phyloP scores from a whole-genome alignment of 352 stramenopile genomes.

The Phytophthora sp. region DNA sequence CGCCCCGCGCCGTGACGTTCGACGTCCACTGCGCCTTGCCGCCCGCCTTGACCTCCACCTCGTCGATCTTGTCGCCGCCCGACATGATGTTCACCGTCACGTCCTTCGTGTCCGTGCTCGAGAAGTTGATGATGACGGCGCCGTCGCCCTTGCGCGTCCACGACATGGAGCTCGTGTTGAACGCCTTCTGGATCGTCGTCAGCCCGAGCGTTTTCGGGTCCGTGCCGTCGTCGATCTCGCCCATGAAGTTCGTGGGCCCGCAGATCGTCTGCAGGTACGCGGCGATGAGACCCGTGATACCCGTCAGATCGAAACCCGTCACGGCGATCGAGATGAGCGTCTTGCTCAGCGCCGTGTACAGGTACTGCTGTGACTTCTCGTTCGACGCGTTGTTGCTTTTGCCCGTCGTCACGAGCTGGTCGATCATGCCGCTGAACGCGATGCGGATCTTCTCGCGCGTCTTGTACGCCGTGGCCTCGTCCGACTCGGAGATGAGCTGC shows the following conservation, averaged over 20 bases:
- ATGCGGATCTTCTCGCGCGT: slow-evolving; percentile 62
- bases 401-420: slow-evolving; percentile 50
- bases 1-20: slow-evolving; percentile 35
- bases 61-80: slow-evolving; percentile 42
- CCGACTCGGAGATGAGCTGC: slow-evolving; percentile 38
- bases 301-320: slow-evolving; percentile 55
- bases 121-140: slow-evolving; percentile 44
- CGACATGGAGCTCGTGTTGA: slow-evolving; percentile 40
- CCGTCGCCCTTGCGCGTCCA: slow-evolving; percentile 52
- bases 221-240: slow-evolving; percentile 61
- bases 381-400: slow-evolving; percentile 42
- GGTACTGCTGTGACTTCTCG: slow-evolving; percentile 41
- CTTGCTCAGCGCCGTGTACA: slow-evolving; percentile 45
- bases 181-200: slow-evolving; percentile 44
- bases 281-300: slow-evolving; percentile 47
- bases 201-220: slow-evolving; percentile 49
- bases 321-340: slow-evolving; percentile 53
- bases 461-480: slow-evolving; percentile 32
- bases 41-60: slow-evolving; percentile 44
- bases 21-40: slow-evolving; percentile 38
- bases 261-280: slow-evolving; percentile 67
- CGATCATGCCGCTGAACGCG: slow-evolving; percentile 57
- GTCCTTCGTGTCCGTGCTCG: slow-evolving; percentile 45
- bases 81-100: slow-evolving; percentile 59
- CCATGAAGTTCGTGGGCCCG: slow-evolving; percentile 56